Evolutionary conservation across 371 early-diverging fungal genomes (phyloP), one percentile per base, ranked within the genome.

Genomic region (Rhizopus stolonifer): DNA sequence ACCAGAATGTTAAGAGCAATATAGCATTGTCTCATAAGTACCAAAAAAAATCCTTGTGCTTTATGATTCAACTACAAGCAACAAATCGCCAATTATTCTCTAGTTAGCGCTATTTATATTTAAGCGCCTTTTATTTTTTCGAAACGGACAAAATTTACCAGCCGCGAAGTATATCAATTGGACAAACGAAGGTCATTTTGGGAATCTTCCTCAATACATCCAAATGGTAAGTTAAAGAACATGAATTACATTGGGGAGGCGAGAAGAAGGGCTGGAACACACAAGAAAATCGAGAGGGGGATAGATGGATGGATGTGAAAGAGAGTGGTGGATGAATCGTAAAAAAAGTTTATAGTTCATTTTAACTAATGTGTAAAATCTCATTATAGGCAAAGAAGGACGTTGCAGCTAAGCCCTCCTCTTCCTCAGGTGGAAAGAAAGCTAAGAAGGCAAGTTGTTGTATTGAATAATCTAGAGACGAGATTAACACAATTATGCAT

Each of bases 341-440:
- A 4, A 26, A 11, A 26, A 40, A 39, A 31, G n/a, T n/a, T n/a
- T n/a, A n/a, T 11, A 11, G 26, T 7, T 31, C 31, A 24, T 15
- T 42, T 6, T 6, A 40, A 46, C 45, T 24, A 39, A 29, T 29
- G 31, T 10, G 31, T 7, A 42, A 21, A 7, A 18, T 31, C 13
- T 17, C 24, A 4, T 22, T 43, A 55, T 65, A 85, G 83, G 83
- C 82, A 54, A 80, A 83, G 69, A 81, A 81, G 77, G 80, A 79
- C 78, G 82, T 79, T 64, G 87, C 82, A 70, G 81, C 86, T 60
- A 82, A 81, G 76, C 86, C 85, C 49, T 64, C 72, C 69, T 81
- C 84, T 61, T 80, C 86, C 51, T 80, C 86, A 62, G 89, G 92
- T 78, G 92, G 92, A 56, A 91, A 91, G 86, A 87, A 85, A 72